Percentiles rank a stretch among this genome's conserved stretches.
These are phyloP conservation scores for Pestalotiopsis sp. DNA, from an alignment of 2,329 filamentous ascomycete species.

Conservation along the genomic window DNA sequence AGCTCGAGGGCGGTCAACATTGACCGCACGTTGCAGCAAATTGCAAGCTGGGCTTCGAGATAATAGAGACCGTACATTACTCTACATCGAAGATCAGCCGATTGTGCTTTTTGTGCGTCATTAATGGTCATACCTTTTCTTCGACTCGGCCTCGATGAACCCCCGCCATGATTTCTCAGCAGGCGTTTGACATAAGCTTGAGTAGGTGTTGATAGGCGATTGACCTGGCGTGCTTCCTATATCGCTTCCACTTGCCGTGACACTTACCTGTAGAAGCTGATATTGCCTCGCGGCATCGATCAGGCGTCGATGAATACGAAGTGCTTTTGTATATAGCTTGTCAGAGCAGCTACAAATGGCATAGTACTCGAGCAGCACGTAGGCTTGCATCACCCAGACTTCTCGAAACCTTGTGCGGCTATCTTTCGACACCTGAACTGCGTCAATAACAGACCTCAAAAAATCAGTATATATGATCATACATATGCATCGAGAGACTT, in stretches of 20 bases:
- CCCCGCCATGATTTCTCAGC: no score
- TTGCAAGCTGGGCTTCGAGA: not conserved
- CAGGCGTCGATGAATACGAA: not conserved
- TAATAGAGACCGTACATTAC: not conserved
- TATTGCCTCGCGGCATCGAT: not conserved
- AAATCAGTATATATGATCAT: no score
- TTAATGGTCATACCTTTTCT: not conserved
- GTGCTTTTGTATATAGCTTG: not conserved
- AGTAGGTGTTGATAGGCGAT: not conserved
- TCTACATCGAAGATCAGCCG: no score
- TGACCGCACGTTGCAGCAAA: not conserved
- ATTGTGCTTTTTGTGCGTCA: no score
- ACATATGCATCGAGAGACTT: not conserved
- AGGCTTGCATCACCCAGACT: not conserved
- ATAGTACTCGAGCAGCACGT: not conserved
- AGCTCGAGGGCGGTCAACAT: not conserved
- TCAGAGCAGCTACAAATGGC: not conserved
- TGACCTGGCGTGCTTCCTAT: not conserved
- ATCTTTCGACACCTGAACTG: not conserved
- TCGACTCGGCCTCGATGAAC: not conserved
- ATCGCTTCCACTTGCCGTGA: not conserved
- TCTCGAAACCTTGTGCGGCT: not conserved
- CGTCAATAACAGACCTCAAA: not conserved
- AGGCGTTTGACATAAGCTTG: no score
- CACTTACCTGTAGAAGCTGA: not conserved